A percentile compares a stretch with the other conserved stretches of the same genome.
These are phyloP conservation scores for Mollisia scopiformis DNA, from an alignment of 2,329 filamentous ascomycete species.

Conservation along the genomic window DNA sequence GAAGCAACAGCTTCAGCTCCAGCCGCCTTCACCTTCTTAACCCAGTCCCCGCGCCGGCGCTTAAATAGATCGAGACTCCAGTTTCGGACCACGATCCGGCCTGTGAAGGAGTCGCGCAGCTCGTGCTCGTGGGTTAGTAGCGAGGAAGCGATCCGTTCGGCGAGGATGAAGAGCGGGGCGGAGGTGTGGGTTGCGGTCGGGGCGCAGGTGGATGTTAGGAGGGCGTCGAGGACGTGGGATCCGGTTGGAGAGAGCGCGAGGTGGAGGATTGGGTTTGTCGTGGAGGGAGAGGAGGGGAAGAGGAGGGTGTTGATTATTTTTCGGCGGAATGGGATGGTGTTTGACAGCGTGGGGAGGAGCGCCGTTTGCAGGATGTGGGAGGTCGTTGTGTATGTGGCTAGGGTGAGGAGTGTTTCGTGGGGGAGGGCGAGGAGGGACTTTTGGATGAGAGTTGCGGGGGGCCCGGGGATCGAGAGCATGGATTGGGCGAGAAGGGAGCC, in stretches of 20 bases:
- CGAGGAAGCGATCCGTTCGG: slow-evolving; percentile 68
- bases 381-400: slow-evolving; percentile 56
- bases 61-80: slow-evolving; percentile 77
- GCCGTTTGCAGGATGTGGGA: slow-evolving; percentile 69
- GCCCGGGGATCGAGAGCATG: slow-evolving; percentile 75
- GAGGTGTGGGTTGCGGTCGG: slow-evolving; percentile 9
- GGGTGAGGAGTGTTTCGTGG: slow-evolving; percentile 57
- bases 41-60: slow-evolving; percentile 64
- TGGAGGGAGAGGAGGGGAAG: slow-evolving; percentile 29
- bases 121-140: slow-evolving; percentile 60
- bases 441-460: slow-evolving; percentile 72
- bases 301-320: slow-evolving; percentile 64
- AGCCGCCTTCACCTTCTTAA: slow-evolving; percentile 54
- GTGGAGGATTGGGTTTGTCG: slow-evolving; percentile 21
- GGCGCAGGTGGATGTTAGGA: slow-evolving; percentile 49
- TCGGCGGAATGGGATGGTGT: slow-evolving; percentile 63
- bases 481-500: slow-evolving; percentile 80
- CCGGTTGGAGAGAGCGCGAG: slow-evolving; percentile 60
- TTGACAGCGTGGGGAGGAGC: slow-evolving; percentile 55
- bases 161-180: slow-evolving; percentile 60
- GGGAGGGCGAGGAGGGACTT: slow-evolving; percentile 66
- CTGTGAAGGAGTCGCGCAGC: slow-evolving; percentile 66
- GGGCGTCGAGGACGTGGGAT: slow-evolving; percentile 68
- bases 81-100: slow-evolving; percentile 72
- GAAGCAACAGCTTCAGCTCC: neutral